A percentile compares a stretch with the other conserved stretches of the same genome.
Conservation (phyloP, 768 basidiomycete genomes). For the Suillus occidentalis region DNA sequence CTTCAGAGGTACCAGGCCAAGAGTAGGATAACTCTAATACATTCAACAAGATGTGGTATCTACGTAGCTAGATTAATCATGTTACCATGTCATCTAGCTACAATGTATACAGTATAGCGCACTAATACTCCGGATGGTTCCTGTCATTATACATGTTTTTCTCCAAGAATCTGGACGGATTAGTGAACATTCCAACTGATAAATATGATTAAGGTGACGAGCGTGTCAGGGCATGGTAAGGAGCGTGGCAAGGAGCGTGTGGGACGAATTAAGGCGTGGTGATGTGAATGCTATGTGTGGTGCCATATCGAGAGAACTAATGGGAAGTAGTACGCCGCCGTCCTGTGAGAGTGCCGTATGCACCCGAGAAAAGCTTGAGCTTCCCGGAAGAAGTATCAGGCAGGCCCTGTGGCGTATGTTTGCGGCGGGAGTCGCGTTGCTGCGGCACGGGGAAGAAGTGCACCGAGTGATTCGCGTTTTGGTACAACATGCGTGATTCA, state of each 20-base stretch:
- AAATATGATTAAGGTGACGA: neutral
- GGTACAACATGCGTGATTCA: conserved; percentile 17
- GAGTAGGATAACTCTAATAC: neutral
- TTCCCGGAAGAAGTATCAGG: conserved; percentile 15
- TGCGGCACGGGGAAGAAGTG: conserved; percentile 16
- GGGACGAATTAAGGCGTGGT: neutral
- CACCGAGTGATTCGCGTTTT: conserved; percentile 18
- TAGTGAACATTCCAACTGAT: neutral
- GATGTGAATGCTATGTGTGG: neutral
- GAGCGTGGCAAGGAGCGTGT: neutral
- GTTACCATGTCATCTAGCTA: neutral
- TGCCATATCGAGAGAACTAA: neutral
- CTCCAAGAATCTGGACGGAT: neutral
- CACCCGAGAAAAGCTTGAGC: conserved; percentile 28
- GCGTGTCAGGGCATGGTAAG: neutral
- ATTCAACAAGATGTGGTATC: conserved; percentile 5
- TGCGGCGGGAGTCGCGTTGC: conserved; percentile 12
- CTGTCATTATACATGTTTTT: conserved; percentile 1
- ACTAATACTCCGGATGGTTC: neutral
- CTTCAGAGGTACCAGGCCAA: neutral
- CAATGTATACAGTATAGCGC: neutral
- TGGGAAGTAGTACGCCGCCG: conserved; percentile 16
- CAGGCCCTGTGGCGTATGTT: conserved; percentile 3
- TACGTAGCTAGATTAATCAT: neutral
- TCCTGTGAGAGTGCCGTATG: conserved; percentile 21